A percentile compares a stretch with the other conserved stretches of the same genome.
phyloP scores from a whole-genome alignment of 1,139 yeast genomes.

The Suhomyces anneliseae region DNA sequence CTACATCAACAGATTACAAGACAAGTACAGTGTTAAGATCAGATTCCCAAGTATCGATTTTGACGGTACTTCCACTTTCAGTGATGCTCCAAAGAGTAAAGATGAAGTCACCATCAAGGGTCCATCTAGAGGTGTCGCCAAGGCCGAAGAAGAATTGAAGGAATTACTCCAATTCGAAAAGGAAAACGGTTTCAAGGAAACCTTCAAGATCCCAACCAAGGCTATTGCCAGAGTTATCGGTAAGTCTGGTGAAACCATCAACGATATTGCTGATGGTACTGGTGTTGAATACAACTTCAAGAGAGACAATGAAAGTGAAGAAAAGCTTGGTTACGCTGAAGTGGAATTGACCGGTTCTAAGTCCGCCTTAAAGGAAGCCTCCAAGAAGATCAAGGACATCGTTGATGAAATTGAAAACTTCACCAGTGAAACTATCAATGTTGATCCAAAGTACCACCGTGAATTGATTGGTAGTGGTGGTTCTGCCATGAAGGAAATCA shows the following conservation, averaged over 20 bases:
- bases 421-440: slow-evolving; percentile 59
- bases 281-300: slow-evolving; percentile 73
- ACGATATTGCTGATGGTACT: slow-evolving; percentile 76
- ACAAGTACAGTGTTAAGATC: slow-evolving; percentile 81
- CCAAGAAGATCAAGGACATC: slow-evolving; percentile 59
- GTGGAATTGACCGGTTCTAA: slow-evolving; percentile 80
- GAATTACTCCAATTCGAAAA: slow-evolving; percentile 85
- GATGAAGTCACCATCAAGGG: slow-evolving; percentile 84
- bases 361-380: slow-evolving; percentile 76
- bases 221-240: slow-evolving; percentile 88
- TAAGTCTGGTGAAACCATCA: slow-evolving; percentile 80
- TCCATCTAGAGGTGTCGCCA: slow-evolving; percentile 84
- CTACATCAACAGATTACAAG: slow-evolving; percentile 82
- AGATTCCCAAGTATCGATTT: slow-evolving; percentile 61
- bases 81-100: slow-evolving; percentile 41
- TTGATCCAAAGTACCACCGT: slow-evolving; percentile 79
- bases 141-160: slow-evolving; percentile 82
- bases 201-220: slow-evolving; percentile 63
- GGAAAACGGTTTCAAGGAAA: slow-evolving; percentile 75
- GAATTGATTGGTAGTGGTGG: slow-evolving; percentile 84
- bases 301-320: slow-evolving; percentile 47
- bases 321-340: slow-evolving; percentile 48
- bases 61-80: slow-evolving; percentile 28
- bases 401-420: slow-evolving; percentile 68
- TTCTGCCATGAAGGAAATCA: slow-evolving; percentile 69